These are phyloP conservation scores for Lipomyces yamanashiensis DNA, from an alignment of 805 yeast species.

Conservation along the genomic window DNA sequence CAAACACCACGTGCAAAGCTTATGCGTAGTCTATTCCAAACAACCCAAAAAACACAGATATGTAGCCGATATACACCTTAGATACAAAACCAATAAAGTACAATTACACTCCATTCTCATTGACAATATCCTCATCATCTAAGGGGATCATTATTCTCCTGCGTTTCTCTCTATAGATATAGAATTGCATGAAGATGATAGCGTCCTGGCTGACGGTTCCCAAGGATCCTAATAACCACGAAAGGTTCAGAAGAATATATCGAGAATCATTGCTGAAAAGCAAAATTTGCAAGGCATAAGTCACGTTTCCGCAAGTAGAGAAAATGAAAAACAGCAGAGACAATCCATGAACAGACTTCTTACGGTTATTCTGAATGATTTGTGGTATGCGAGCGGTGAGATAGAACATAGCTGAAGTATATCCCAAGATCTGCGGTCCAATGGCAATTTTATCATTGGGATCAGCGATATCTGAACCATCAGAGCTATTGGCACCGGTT, in stretches of 20 bases:
- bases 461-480: conserved; percentile 40
- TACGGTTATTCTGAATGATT: conserved; percentile 73
- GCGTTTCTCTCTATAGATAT: conserved; percentile 54
- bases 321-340: conserved; percentile 78
- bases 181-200: conserved; percentile 69
- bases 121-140: not conserved
- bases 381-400: conserved; percentile 84
- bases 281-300: conserved; percentile 75
- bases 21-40: no score
- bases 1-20: no score
- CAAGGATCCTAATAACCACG: conserved; percentile 79
- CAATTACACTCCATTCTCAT: not conserved
- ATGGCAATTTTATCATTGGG: conserved; percentile 37
- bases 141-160: conserved; percentile 6
- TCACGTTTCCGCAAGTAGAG: conserved; percentile 73
- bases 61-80: no score
- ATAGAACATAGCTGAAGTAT: conserved; percentile 68
- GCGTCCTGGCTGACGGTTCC: conserved; percentile 77
- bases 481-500: conserved; percentile 14
- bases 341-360: conserved; percentile 84
- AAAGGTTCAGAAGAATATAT: conserved; percentile 64
- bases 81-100: no score
- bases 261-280: conserved; percentile 64
- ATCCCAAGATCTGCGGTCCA: conserved; percentile 69
- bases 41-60: no score